phyloP scores from a whole-genome alignment of 495 filamentous ascomycete species.

The Cudoniella acicularis region DNA sequence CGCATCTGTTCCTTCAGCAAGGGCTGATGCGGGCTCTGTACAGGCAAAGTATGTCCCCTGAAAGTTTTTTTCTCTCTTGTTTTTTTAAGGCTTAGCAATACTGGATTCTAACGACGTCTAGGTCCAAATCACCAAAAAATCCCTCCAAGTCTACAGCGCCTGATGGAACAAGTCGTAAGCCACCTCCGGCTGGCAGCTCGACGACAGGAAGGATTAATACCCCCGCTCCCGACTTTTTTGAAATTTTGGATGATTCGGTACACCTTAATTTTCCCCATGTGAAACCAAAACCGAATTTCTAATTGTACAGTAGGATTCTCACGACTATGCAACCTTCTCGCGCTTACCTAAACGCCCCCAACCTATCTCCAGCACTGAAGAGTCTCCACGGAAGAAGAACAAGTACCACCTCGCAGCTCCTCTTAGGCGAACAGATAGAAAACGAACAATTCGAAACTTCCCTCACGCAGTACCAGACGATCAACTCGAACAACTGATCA shows the following conservation, averaged over 20 bases:
- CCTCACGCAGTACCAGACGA: not conserved
- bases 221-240: not conserved
- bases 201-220: not conserved
- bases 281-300: not conserved
- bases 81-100: not conserved
- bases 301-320: not conserved
- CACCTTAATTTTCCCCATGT: not conserved
- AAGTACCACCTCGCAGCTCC: not conserved
- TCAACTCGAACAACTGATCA: not conserved
- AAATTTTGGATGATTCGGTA: constrained; percentile 6
- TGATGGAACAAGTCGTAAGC: not conserved
- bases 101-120: not conserved
- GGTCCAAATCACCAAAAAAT: not conserved
- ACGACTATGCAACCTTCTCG: not conserved
- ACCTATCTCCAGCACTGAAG: not conserved
- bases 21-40: not conserved
- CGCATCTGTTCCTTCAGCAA: not conserved
- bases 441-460: not conserved
- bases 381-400: constrained; percentile 6
- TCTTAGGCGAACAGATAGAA: constrained; percentile 1
- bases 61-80: not conserved
- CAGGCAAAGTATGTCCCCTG: not conserved
- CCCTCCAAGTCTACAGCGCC: not conserved
- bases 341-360: constrained; percentile 2
- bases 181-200: not conserved